Percentiles rank a stretch among this genome's conserved stretches.
phyloP scores from a whole-genome alignment of 176 grass and related monocot species.

The Musa itinerans region DNA sequence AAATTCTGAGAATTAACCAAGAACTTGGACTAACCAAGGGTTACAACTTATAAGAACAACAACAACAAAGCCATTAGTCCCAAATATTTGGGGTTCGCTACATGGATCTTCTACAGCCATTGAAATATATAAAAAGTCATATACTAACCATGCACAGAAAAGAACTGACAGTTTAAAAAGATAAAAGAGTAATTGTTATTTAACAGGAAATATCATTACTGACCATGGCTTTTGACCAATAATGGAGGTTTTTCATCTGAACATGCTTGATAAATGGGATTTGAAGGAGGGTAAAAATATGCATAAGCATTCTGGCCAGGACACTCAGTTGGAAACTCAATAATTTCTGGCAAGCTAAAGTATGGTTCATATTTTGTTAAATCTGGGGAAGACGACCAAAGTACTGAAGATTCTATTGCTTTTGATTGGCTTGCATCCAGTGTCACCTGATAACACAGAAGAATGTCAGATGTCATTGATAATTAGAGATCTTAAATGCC shows the following conservation, averaged over 20 bases:
- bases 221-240: slow-evolving; percentile 93
- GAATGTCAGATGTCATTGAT: not conserved
- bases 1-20: no score
- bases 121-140: no score
- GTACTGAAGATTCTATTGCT: slow-evolving; percentile 49
- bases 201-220: slow-evolving; percentile 13
- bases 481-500: not conserved
- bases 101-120: no score
- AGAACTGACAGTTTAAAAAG: not conserved
- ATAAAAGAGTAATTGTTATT: not conserved
- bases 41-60: no score
- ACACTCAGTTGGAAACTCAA: slow-evolving; percentile 68
- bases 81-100: no score
- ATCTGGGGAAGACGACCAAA: slow-evolving; percentile 75
- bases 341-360: slow-evolving; percentile 63
- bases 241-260: slow-evolving; percentile 77
- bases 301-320: slow-evolving; percentile 79
- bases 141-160: not conserved
- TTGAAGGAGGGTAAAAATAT: slow-evolving; percentile 80
- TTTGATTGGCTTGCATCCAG: slow-evolving; percentile 53
- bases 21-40: no score
- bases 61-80: no score
- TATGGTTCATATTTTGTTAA: slow-evolving; percentile 44
- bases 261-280: slow-evolving; percentile 51
- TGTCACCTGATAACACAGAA: slow-evolving; percentile 41